Evolutionary conservation across 257 asterid genomes (phyloP).

Genomic region (Solanum chiquidenum): DNA sequence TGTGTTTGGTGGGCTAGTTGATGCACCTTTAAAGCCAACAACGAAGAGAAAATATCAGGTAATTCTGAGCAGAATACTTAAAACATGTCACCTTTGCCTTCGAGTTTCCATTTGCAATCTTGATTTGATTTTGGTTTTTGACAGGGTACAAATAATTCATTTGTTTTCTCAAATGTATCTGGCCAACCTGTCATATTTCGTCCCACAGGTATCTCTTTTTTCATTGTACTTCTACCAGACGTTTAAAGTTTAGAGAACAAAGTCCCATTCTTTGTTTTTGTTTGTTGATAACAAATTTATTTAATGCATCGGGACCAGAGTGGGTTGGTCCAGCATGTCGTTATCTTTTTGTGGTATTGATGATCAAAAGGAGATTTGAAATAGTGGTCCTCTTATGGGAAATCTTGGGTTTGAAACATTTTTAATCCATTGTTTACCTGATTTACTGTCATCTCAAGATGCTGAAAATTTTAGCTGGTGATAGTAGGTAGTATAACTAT

Average conservation of each 20-base stretch:
- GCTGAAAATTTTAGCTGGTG: not conserved
- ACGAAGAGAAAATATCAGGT: conserved; percentile 85
- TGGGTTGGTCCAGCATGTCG: not conserved
- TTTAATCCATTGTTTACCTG: not conserved
- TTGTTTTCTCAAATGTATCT: conserved; percentile 67
- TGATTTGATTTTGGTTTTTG: conserved; percentile 6
- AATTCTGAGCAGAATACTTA: conserved; percentile 3
- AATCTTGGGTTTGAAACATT: not conserved
- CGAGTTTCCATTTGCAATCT: not conserved
- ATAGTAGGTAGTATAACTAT: not conserved
- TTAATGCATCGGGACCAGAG: not conserved
- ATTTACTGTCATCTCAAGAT: not conserved
- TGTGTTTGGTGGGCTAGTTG: conserved; percentile 90
- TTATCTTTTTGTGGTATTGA: not conserved
- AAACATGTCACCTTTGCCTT: not conserved
- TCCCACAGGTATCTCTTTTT: conserved; percentile 53
- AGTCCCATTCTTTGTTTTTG: not conserved
- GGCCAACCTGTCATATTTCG: conserved; percentile 66
- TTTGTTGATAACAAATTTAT: not conserved
- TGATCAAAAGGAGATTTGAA: not conserved
- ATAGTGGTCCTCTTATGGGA: not conserved
- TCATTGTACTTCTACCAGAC: not conserved
- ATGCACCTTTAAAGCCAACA: conserved; percentile 75
- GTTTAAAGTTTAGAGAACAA: not conserved
- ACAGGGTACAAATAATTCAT: conserved; percentile 68